A percentile compares a stretch with the other conserved stretches of the same genome.
These are phyloP conservation scores for Curvularia hawaiiensis DNA, from an alignment of 2,329 filamentous ascomycete genomes.

Conservation along the genomic window DNA sequence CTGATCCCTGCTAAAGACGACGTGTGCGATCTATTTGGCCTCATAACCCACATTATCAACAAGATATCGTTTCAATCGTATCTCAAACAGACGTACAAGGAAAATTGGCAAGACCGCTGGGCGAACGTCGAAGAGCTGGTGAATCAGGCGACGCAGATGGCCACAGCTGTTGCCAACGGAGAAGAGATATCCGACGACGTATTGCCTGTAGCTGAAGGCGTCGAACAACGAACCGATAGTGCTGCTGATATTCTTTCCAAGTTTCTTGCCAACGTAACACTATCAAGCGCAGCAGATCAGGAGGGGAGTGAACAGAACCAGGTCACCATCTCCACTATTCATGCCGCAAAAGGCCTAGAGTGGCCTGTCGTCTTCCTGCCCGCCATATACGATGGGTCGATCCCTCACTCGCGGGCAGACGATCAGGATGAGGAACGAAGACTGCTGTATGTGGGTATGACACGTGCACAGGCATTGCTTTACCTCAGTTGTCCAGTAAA, in stretches of 20 bases:
- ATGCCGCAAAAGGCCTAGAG: constrained; percentile 93
- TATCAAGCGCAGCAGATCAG: constrained; percentile 72
- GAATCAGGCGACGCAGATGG: constrained; percentile 75
- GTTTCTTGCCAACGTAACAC: constrained; percentile 87
- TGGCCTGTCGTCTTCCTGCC: constrained; percentile 97
- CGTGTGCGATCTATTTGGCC: constrained; percentile 48
- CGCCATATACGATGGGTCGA: constrained; percentile 85
- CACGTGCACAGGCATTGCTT: constrained; percentile 81
- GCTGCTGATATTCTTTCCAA: constrained; percentile 70
- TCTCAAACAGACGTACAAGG: constrained; percentile 70
- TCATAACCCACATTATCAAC: constrained; percentile 63
- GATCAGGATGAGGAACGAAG: constrained; percentile 87
- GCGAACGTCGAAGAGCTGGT: constrained; percentile 90
- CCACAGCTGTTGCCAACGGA: constrained; percentile 51
- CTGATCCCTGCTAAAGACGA: constrained; percentile 52
- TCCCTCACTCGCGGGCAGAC: constrained; percentile 85
- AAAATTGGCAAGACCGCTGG: constrained; percentile 73
- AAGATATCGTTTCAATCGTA: constrained; percentile 77
- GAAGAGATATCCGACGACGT: constrained; percentile 53
- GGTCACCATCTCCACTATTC: constrained; percentile 93
- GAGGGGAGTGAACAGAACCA: constrained; percentile 62
- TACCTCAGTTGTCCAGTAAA: constrained; percentile 82
- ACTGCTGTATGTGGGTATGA: constrained; percentile 96
- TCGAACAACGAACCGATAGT: constrained; percentile 64
- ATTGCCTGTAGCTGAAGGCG: constrained; percentile 70